Evolutionary conservation across 805 yeast species (phyloP).

Genomic region (Ogataea minuta): DNA sequence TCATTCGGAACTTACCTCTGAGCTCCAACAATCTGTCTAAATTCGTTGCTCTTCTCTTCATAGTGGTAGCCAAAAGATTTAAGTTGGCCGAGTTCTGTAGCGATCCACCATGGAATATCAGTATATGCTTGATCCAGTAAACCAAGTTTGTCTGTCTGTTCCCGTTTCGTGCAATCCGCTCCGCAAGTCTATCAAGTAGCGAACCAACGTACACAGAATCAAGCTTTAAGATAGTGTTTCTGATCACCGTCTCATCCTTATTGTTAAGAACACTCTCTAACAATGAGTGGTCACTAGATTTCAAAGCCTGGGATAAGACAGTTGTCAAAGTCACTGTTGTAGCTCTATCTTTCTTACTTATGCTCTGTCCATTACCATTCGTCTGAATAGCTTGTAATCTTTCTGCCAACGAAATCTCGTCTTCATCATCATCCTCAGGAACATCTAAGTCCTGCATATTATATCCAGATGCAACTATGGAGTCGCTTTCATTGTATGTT

Average conservation of each 20-base stretch:
- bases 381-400: conserved; percentile 39
- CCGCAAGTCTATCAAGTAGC: conserved; percentile 51
- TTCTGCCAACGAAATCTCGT: conserved; percentile 48
- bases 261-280: conserved; percentile 76
- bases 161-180: conserved; percentile 49
- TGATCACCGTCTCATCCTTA: conserved; percentile 48
- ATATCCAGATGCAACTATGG: conserved; percentile 62
- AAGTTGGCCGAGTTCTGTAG: conserved; percentile 46
- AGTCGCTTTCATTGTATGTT: conserved; percentile 58
- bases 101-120: conserved; percentile 52
- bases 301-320: conserved; percentile 84
- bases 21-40: conserved; percentile 51
- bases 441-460: conserved; percentile 55
- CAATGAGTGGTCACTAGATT: conserved; percentile 80
- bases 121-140: conserved; percentile 56
- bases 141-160: conserved; percentile 48
- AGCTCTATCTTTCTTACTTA: conserved; percentile 44
- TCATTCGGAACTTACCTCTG: conserved; percentile 48
- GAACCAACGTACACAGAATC: conserved; percentile 49
- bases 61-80: conserved; percentile 45
- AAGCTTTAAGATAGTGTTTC: conserved; percentile 47
- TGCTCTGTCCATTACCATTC: conserved; percentile 20
- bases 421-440: conserved; percentile 44
- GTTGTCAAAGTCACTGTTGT: conserved; percentile 78
- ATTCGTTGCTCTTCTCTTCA: conserved; percentile 47